Evolutionary conservation across 768 basidiomycete genomes (phyloP).

Genomic region (Leccinum uliginosum): DNA sequence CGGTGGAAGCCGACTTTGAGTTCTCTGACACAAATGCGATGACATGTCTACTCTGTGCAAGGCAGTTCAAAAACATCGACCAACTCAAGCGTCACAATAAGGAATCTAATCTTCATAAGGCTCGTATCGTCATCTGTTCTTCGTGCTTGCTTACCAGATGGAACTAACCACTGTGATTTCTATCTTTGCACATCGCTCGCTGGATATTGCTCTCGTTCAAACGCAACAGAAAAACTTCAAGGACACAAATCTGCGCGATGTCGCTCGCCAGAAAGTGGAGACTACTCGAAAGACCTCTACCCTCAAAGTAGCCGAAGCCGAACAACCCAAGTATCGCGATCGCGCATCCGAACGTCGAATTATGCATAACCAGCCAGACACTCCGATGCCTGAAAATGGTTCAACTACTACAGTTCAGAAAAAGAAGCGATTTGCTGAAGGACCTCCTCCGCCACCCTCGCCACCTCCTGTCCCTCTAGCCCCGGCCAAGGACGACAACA

Average conservation of each 20-base stretch:
- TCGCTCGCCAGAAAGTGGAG: conserved; percentile 64
- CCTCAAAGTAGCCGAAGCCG: conserved; percentile 28
- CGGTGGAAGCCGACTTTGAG: conserved; percentile 65
- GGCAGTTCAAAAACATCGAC: conserved; percentile 87
- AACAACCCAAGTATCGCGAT: conserved; percentile 87
- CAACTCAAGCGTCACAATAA: conserved; percentile 86
- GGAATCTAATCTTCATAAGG: conserved; percentile 96
- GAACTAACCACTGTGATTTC: conserved; percentile 31
- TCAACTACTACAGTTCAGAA: conserved; percentile 23
- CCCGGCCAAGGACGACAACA: conserved; percentile 76
- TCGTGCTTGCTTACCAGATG: conserved; percentile 17
- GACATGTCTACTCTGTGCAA: conserved; percentile 86
- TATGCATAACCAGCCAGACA: conserved; percentile 89
- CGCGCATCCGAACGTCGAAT: conserved; percentile 88
- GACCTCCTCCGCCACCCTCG: conserved; percentile 55
- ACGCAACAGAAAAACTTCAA: conserved; percentile 75
- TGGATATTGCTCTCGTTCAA: conserved; percentile 2
- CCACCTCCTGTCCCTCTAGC: conserved; percentile 62
- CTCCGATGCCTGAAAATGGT: conserved; percentile 58
- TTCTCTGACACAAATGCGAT: conserved; percentile 72
- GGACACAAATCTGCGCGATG: conserved; percentile 65
- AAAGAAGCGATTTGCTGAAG: conserved; percentile 48
- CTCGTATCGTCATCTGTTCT: conserved; percentile 39
- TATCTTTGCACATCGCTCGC: conserved; percentile 5
- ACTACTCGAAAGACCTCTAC: conserved; percentile 37